These are phyloP conservation scores for Lathyrus oleraceus DNA, from an alignment of 306 rosid species.

Conservation along the genomic window DNA sequence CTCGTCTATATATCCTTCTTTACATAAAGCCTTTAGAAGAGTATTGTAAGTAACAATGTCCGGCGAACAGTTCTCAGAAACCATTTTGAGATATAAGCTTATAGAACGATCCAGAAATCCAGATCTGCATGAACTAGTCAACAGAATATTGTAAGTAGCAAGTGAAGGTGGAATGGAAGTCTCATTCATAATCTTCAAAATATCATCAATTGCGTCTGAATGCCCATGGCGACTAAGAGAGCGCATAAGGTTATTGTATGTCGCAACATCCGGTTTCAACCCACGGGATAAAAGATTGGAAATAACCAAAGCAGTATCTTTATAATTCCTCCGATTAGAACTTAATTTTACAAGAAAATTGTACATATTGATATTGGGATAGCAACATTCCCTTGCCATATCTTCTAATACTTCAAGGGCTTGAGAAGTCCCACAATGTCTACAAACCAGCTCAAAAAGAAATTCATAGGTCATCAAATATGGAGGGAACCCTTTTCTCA, in stretches of 20 bases:
- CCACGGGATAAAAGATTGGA: conserved; percentile 56
- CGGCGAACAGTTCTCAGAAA: conserved; percentile 60
- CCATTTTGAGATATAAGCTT: conserved; percentile 58
- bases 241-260: conserved; percentile 79
- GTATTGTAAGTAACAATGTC: conserved; percentile 85
- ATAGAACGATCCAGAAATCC: conserved; percentile 73
- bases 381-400: conserved; percentile 76
- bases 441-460: conserved; percentile 77
- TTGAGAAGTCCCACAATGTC: conserved; percentile 53
- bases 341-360: conserved; percentile 69
- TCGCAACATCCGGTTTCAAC: conserved; percentile 62
- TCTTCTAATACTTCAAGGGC: conserved; percentile 86
- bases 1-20: conserved; percentile 75
- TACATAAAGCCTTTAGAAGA: conserved; percentile 70
- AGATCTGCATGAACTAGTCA: conserved; percentile 72
- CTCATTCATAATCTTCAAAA: conserved; percentile 68
- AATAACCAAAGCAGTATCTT: conserved; percentile 60
- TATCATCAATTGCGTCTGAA: conserved; percentile 72
- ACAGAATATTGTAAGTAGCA: conserved; percentile 76
- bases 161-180: conserved; percentile 56
- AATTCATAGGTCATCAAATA: conserved; percentile 75
- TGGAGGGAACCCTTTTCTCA: conserved; percentile 86
- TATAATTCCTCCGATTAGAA: conserved; percentile 63
- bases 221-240: conserved; percentile 61
- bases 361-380: conserved; percentile 75